Base-by-base conservation (phyloP, 345 rosid species). In the Orychophragmus violaceus region DNA sequence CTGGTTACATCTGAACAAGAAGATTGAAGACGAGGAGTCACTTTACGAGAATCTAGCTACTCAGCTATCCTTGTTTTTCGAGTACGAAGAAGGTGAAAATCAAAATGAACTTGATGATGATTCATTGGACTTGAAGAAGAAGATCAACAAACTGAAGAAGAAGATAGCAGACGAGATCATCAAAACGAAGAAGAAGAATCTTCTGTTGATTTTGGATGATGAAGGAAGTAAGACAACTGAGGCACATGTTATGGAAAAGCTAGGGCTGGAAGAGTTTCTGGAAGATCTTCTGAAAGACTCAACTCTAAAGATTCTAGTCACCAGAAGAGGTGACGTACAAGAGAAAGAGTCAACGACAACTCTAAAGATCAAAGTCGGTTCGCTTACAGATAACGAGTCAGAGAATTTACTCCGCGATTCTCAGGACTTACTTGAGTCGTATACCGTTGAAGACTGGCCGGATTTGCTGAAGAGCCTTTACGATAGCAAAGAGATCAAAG, bases 121-220 rank as follows among this genome's bases (percentile, higher is more conserved):
- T 16, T 4, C 42, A 28, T 9, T 9, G 6, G 23, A 25, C 42
- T 16, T 76, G 54, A 1, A 58, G 10, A 0, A 3, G 37, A 35
- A 60, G 41, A 57, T 65, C n/a, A 13, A 0, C 0, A 3, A 3
- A 29, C 3, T n/a, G 58, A 2, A 61, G n/a, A 0, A 5, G 45
- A 39, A 63, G 36, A 59, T 67, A 14, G 0, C 0, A 5, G 4
- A 35, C 5, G 12, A 30, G 22, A 11, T 74, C 11, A 36, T 3
- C 19, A 12, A 18, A 8, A 52, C 3, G 0, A 21, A 21, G 49
- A 74, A 53, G 28, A 25, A 32, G 19, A 68, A 50, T 63, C 64
- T 82, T 80, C 46, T 85, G 12, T 59, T 84, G 52, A 68, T 84
- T 69, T 50, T 84, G 69, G 86, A 83, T 62, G 85, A 74, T 68